Base-by-base conservation (phyloP, 129 eudicot species). In the Artemisia tridentata region DNA sequence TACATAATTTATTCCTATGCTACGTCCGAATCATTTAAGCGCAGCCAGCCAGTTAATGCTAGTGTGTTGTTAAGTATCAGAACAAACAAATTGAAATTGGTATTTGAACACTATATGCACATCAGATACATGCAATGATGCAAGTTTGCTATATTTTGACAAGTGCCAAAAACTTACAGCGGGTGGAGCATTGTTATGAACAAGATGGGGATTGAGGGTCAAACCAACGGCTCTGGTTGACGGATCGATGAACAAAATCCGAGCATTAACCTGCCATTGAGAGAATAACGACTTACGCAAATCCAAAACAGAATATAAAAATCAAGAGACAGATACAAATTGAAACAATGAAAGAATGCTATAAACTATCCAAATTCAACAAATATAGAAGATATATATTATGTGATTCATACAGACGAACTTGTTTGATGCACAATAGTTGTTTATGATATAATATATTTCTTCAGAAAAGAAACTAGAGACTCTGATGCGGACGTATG, bases 141-240 rank as follows among this genome's bases (percentile, higher is more conserved):
- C 50, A 59, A 46, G 52, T n/a, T 62, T 54, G 60, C 59, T 51
- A 77, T 52, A 21, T 12, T 60, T 65, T 50, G 38, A n/a, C 47
- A 11, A 74, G 50, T 25, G 67, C n/a, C 47, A 75, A 31, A 51
- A 48, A 85, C 98, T 87, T 81, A 93, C 98, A 23, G 85, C 67
- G 25, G 96, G 88, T 55, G 98, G 96, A 75, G 95, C 92, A 50
- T 78, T 93, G 85, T 93, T 85, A 13, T 79, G 75, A 71, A 89
- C 75, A 60, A 92, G 90, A 70, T 89, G 84, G 60, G 96, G 95
- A 82, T 89, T 93, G 79, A 93, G 69, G 15, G 98, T 93, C 75
- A 93, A 82, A 63, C 98, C 98, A 73, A 93, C 87, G 66, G 98
- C 98, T 79, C 98, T 87, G 21, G 87, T 87, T 56, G 88, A 80